Percentiles rank a stretch among this genome's conserved stretches.
These are phyloP conservation scores for Phytophthora hybrid DNA, from an alignment of 352 stramenopile genomes.

Conservation along the genomic window DNA sequence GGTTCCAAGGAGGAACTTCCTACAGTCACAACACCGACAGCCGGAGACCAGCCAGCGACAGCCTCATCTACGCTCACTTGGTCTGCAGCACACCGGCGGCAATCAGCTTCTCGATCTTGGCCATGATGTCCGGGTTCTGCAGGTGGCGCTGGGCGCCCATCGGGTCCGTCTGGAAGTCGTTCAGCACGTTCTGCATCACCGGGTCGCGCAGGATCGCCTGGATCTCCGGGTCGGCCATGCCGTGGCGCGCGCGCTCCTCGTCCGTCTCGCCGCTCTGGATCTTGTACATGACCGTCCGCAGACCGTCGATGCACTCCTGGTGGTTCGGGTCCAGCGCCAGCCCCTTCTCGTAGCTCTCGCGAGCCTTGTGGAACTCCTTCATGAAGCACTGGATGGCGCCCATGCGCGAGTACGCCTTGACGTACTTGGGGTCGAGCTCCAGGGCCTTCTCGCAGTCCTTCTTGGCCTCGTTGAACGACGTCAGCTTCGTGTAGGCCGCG, in stretches of 20 bases:
- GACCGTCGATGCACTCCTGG: constrained; percentile 95
- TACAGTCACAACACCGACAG: not conserved
- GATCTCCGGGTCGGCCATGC: constrained; percentile 95
- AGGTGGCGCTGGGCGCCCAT: constrained; percentile 86
- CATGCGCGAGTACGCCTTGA: constrained; percentile 99
- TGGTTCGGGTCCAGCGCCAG: constrained; percentile 96
- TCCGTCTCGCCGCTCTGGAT: constrained; percentile 95
- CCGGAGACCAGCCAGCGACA: not conserved
- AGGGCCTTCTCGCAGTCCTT: constrained; percentile 98
- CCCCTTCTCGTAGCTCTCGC: constrained; percentile 97
- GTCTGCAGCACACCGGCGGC: constrained; percentile 97
- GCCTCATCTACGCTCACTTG: constrained; percentile 56
- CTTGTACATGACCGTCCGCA: constrained; percentile 94
- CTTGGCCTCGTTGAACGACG: constrained; percentile 93
- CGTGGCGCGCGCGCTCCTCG: no score
- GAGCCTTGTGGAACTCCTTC: constrained; percentile 99
- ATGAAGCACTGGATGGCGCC: constrained; percentile 99
- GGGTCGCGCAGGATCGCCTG: constrained; percentile 96
- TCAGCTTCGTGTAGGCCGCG: constrained; percentile 98
- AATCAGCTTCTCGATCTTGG: constrained; percentile 99
- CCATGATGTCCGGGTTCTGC: constrained; percentile 94
- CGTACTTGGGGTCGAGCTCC: constrained; percentile 98
- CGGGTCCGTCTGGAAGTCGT: no score
- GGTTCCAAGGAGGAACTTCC: no score
- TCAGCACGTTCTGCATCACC: no score